These are phyloP conservation scores for Rhodosporidiobolus odoratus DNA, from an alignment of 768 basidiomycete genomes.

Conservation along the genomic window DNA sequence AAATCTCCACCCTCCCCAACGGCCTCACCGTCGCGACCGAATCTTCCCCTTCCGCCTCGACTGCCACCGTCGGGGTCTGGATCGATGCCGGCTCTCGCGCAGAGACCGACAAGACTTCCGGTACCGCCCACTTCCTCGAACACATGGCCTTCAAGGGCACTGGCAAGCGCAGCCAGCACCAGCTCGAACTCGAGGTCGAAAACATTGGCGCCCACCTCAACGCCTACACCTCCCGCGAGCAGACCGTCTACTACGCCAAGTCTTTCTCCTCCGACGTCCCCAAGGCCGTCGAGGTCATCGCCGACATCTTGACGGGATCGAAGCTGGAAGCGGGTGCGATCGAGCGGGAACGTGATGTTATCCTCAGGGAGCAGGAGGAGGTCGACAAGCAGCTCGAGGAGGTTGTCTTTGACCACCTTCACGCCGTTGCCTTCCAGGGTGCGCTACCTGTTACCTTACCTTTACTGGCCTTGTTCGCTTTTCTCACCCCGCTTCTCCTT, in stretches of 20 bases:
- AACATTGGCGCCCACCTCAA: constrained; percentile 95
- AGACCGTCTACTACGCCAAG: constrained; percentile 99
- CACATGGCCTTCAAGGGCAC: constrained; percentile 99
- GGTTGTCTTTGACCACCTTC: constrained; percentile 96
- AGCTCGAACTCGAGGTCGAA: constrained; percentile 93
- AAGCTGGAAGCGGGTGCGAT: constrained; percentile 81
- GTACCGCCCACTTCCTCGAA: constrained; percentile 97
- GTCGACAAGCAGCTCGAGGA: constrained; percentile 98
- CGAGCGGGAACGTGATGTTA: constrained; percentile 93
- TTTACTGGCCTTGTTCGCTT: neutral
- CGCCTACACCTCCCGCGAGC: constrained; percentile 96
- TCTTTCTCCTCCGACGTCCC: constrained; percentile 93
- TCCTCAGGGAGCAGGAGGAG: constrained; percentile 94
- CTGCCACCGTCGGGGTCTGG: constrained; percentile 98
- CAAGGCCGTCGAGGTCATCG: constrained; percentile 88
- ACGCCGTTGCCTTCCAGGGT: constrained; percentile 96
- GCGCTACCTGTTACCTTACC: constrained; percentile 43
- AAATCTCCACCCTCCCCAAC: constrained; percentile 87
- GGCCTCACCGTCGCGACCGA: constrained; percentile 72
- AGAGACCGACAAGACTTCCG: constrained; percentile 89
- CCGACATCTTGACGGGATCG: constrained; percentile 94
- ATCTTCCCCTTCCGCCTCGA: constrained; percentile 59
- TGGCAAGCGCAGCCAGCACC: constrained; percentile 74
- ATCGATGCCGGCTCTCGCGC: constrained; percentile 97
- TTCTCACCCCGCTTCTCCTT: neutral